Base-by-base conservation (phyloP, 139 green algal species). In the Deuterostichococcus epilithicus region DNA sequence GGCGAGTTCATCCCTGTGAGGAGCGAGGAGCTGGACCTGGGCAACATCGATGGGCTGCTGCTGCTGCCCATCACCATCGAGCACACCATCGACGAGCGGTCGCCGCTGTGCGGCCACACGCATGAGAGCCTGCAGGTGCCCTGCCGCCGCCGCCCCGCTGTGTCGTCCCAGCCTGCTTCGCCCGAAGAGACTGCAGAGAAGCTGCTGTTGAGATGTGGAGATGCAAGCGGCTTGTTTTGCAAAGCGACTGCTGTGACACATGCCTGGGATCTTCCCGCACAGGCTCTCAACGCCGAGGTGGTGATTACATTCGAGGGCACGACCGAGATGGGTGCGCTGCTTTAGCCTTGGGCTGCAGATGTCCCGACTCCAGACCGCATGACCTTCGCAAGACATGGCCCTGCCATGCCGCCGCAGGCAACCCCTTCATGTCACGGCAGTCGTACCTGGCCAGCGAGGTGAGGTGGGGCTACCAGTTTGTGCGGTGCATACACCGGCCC, bases 31-130 rank as follows among this genome's bases (percentile, higher is more conserved):
- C 42, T 83, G 68, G 73, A 83, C 22, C 71, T 83, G 45, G 73
- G 73, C 52, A 88, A 90, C 86, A 85, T 91, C 38, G 90, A 96
- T 79, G 83, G 83, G 78, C 89, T 88, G 71, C 80, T 97, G 78
- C 80, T 95, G 60, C 85, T 95, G 66, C 90, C 91, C 0, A 77
- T 90, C 18, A 83, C 87, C 6, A 84, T 93, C 52, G 86, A 92
- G 78, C 89, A 95, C 82, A 89, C 86, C 36, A 92, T 96, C 47
- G 90, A 95, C 66, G 90, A 95, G 76, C 36, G 76, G 60, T 89
- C 78, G 18, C 91, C 91, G 28, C 83, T 95, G 72, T 91, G 86
- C 65, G 89, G 90, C 26, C 86, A 89, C 68, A 91, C 85, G 0
- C 80, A 89, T 38, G 78, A 83, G 66, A 86, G 78, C 23, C 78